phyloP scores from a whole-genome alignment of 2,329 filamentous ascomycete genomes.

The Amauroascus verrucosus region DNA sequence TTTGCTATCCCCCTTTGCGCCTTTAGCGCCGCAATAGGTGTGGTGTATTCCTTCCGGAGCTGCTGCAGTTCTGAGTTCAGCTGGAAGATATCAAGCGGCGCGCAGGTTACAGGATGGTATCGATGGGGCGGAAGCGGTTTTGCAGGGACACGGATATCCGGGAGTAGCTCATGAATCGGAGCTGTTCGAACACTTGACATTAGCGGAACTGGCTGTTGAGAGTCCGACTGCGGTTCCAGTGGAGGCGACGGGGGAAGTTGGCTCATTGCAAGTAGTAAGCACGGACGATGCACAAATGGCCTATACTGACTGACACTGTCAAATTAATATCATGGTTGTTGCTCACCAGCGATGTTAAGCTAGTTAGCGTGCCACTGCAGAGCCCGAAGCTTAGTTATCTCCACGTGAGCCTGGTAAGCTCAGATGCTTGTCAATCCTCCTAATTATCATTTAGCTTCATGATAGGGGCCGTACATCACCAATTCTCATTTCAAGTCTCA shows the following conservation, averaged over 20 bases:
- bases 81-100: constrained; percentile 25
- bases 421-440: not conserved
- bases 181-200: constrained; percentile 29
- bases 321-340: not conserved
- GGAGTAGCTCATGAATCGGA: constrained; percentile 31
- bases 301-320: not conserved
- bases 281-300: not conserved
- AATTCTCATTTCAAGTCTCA: too few species aligned
- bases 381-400: not conserved
- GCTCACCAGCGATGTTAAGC: not conserved
- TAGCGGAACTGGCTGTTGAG: constrained; percentile 24
- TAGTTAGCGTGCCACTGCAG: not conserved
- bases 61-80: constrained; percentile 26
- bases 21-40: constrained; percentile 27
- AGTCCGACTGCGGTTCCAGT: constrained; percentile 22
- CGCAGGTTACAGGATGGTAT: constrained; percentile 33
- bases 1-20: constrained; percentile 31
- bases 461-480: too few species aligned
- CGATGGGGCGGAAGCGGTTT: constrained; percentile 25
- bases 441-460: too few species aligned
- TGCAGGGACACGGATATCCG: constrained; percentile 32
- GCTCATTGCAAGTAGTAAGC: constrained; percentile 19
- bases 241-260: constrained; percentile 29
- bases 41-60: constrained; percentile 30
- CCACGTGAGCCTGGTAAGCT: constrained; percentile 8